Evolutionary conservation across 805 yeast species (phyloP).

Genomic region (Saccharomycopsis olivae): DNA sequence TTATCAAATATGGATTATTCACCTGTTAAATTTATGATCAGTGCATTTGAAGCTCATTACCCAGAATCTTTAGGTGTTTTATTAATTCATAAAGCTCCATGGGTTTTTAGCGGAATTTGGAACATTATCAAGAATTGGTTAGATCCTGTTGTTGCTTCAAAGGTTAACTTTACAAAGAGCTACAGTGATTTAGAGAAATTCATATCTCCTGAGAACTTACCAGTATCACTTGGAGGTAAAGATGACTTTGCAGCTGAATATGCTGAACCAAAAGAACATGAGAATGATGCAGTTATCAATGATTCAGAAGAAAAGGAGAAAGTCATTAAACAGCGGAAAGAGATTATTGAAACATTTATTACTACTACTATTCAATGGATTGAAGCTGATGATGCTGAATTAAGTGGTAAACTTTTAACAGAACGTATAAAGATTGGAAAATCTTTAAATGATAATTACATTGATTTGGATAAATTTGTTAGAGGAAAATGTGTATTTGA

Average conservation of each 20-base stretch:
- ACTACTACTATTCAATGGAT: conserved; percentile 72
- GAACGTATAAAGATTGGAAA: conserved; percentile 45
- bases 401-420: conserved; percentile 36
- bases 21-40: conserved; percentile 82
- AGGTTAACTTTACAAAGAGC: conserved; percentile 73
- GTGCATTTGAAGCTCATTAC: conserved; percentile 90
- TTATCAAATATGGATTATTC: conserved; percentile 88
- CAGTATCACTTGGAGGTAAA: conserved; percentile 67
- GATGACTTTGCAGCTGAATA: conserved; percentile 49
- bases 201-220: conserved; percentile 51
- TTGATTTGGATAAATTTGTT: conserved; percentile 65
- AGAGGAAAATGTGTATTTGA: conserved; percentile 76
- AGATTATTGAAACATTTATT: conserved; percentile 43
- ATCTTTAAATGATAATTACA: conserved; percentile 52
- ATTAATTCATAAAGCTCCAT: conserved; percentile 88
- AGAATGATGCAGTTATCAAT: conserved; percentile 35
- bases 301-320: conserved; percentile 36
- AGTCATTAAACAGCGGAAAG: conserved; percentile 42
- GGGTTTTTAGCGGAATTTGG: conserved; percentile 96
- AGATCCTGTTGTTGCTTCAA: conserved; percentile 92
- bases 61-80: conserved; percentile 86
- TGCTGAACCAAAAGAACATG: conserved; percentile 46
- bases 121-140: conserved; percentile 85
- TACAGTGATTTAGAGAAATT: conserved; percentile 54
- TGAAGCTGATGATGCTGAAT: conserved; percentile 43